Conservation (phyloP, 2,329 filamentous ascomycete species). For the Alternaria arbusti region DNA sequence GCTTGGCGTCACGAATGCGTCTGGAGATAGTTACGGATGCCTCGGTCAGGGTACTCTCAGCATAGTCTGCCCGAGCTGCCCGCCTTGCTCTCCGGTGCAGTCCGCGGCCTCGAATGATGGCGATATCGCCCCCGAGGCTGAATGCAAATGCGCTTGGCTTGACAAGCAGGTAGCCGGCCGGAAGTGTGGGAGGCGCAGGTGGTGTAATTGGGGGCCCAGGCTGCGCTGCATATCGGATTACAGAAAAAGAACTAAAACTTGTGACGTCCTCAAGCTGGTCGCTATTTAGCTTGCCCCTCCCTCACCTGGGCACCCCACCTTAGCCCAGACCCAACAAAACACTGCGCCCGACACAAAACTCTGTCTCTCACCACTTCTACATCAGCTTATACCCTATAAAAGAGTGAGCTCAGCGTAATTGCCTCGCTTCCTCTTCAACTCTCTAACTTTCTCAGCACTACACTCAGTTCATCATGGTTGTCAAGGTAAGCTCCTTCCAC, state of each 20-base stretch:
- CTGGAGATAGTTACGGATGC: slow-evolving; percentile 5
- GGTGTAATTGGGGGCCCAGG: slow-evolving; percentile 40
- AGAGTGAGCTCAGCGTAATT: slow-evolving; percentile 23
- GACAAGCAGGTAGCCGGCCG: slow-evolving; percentile 39
- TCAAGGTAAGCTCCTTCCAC: slow-evolving; percentile 50
- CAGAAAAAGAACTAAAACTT: slow-evolving; percentile 34
- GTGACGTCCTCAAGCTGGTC: slow-evolving; percentile 35
- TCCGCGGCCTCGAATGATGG: slow-evolving; percentile 29
- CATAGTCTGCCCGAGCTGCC: slow-evolving; percentile 16
- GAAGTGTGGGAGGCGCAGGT: slow-evolving; percentile 35
- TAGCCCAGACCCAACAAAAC: slow-evolving; percentile 37
- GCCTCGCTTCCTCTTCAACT: slow-evolving; percentile 9
- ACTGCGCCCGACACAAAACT: slow-evolving; percentile 29
- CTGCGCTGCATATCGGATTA: slow-evolving; percentile 39
- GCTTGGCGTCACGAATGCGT: slow-evolving; percentile 9
- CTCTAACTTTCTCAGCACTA: slow-evolving; percentile 30
- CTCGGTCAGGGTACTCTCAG: slow-evolving; percentile 19
- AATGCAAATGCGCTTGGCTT: slow-evolving; percentile 24
- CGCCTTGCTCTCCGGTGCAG: slow-evolving; percentile 26
- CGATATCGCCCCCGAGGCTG: slow-evolving; percentile 29
- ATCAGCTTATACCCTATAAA: slow-evolving; percentile 28
- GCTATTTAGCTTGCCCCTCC: slow-evolving; percentile 34
- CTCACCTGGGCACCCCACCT: slow-evolving; percentile 33
- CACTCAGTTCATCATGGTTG: slow-evolving; percentile 51
- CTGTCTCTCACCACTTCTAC: slow-evolving; percentile 24